A percentile compares a stretch with the other conserved stretches of the same genome.
phyloP scores from a whole-genome alignment of 768 basidiomycete genomes.

The Pleurotus citrinopileatus region DNA sequence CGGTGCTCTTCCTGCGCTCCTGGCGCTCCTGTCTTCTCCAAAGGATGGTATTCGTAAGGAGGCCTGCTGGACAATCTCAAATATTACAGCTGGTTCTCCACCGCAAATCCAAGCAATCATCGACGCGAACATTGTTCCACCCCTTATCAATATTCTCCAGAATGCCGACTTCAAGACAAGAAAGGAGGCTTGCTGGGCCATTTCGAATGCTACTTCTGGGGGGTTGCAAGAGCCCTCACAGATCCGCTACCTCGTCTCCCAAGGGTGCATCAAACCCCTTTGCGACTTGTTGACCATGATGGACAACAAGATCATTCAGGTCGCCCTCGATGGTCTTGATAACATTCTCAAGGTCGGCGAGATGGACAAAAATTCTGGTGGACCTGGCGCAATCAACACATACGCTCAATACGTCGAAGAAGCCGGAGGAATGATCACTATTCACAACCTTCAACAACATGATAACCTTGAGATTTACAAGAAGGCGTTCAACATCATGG shows the following conservation, averaged over 20 bases:
- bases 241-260: constrained; percentile 95
- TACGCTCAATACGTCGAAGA: constrained; percentile 96
- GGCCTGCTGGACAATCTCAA: constrained; percentile 99
- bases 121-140: constrained; percentile 97
- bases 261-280: constrained; percentile 98
- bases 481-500: constrained; percentile 98
- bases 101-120: constrained; percentile 97
- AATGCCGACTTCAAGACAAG: constrained; percentile 99
- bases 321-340: constrained; percentile 96
- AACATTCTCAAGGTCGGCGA: constrained; percentile 98
- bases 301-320: constrained; percentile 99
- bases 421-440: constrained; percentile 97
- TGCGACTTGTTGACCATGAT: constrained; percentile 96
- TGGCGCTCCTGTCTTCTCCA: constrained; percentile 89
- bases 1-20: constrained; percentile 91
- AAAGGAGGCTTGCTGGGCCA: constrained; percentile 99
- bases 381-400: constrained; percentile 83
- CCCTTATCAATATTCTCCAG: constrained; percentile 96
- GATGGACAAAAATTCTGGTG: constrained; percentile 81
- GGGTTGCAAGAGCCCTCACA: constrained; percentile 95
- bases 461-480: constrained; percentile 99
- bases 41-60: constrained; percentile 99
- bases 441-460: constrained; percentile 98
- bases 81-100: constrained; percentile 95
- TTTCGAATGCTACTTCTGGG: constrained; percentile 98